phyloP scores from a whole-genome alignment of 345 rosid species.

The Melaleuca alternifolia region DNA sequence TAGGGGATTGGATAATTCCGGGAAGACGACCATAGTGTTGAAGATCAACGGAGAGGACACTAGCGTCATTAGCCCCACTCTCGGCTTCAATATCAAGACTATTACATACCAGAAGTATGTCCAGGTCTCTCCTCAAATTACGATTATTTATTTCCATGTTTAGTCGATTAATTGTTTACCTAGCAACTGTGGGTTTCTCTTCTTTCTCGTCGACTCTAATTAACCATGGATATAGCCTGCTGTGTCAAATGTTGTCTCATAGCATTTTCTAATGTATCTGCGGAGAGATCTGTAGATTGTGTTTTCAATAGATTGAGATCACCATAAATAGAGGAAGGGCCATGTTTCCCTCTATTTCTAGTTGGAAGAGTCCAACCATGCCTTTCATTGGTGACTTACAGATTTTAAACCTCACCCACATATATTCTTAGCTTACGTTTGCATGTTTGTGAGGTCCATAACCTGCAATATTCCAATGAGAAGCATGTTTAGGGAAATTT shows the following conservation, averaged over 20 bases:
- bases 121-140: neutral
- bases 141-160: neutral
- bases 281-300: neutral
- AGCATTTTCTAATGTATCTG: neutral
- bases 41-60: constrained; percentile 93
- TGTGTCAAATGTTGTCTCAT: neutral
- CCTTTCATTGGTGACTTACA: neutral
- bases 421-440: neutral
- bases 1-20: constrained; percentile 90
- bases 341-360: neutral
- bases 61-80: constrained; percentile 82
- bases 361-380: neutral
- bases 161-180: neutral
- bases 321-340: neutral
- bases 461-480: neutral
- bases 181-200: neutral
- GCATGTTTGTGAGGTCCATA: neutral
- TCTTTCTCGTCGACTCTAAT: neutral
- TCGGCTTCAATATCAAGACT: constrained; percentile 91
- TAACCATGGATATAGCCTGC: neutral
- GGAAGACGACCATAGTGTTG: constrained; percentile 90
- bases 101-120: constrained; percentile 57
- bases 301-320: neutral
- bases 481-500: neutral
- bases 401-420: neutral